Percentiles rank a stretch among this genome's conserved stretches.
Evolutionary conservation across 1,139 yeast genomes (phyloP).

Genomic region (Debaryomyces subglobosus): DNA sequence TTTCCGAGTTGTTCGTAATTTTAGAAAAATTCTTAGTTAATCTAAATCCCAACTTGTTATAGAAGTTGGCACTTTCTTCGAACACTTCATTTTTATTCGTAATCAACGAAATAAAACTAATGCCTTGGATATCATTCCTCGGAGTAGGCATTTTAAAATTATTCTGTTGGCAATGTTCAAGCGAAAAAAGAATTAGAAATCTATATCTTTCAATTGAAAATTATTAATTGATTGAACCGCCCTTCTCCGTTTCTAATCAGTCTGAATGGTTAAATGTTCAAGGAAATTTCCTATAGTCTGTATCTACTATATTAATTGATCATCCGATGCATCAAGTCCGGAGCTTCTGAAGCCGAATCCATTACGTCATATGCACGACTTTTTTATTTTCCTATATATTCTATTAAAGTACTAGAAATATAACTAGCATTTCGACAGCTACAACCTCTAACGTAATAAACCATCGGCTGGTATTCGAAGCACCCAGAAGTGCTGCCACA

Average conservation of each 20-base stretch:
- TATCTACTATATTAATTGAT: not conserved
- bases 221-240: not conserved
- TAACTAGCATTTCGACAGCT: not conserved
- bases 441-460: not conserved
- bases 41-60: conserved; percentile 59
- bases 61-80: conserved; percentile 52
- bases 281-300: not conserved
- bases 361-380: conserved; percentile 5
- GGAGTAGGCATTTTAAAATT: not conserved
- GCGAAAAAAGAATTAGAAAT: not conserved
- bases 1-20: conserved; percentile 44
- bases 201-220: not conserved
- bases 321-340: conserved; percentile 6
- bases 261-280: not conserved
- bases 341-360: conserved; percentile 8
- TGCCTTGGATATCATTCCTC: conserved; percentile 19
- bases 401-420: not conserved
- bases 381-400: not conserved
- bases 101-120: conserved; percentile 58
- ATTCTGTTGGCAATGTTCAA: not conserved
- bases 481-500: not conserved
- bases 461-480: not conserved
- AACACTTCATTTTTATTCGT: conserved; percentile 54
- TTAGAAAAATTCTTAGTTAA: conserved; percentile 58
- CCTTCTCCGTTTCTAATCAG: conserved; percentile 1